Percentiles rank a stretch among this genome's conserved stretches.
These are phyloP conservation scores for Pseudogymnoascus sp. DNA, from an alignment of 2,329 filamentous ascomycete species.

Conservation along the genomic window DNA sequence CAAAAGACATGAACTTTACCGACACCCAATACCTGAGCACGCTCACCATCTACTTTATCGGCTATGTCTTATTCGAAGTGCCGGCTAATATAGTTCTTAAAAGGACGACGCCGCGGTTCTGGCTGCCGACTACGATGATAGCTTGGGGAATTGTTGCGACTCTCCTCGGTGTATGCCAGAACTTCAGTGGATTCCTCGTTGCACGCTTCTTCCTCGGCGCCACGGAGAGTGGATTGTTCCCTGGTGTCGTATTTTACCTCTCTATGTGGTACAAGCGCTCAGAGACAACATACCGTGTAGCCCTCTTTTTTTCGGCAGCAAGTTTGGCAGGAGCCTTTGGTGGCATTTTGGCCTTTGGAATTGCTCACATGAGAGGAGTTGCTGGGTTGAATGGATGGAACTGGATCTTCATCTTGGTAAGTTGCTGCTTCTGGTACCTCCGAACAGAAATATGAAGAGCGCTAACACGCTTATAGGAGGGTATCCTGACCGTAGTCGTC, in stretches of 20 bases:
- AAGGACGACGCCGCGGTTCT: conserved; percentile 48
- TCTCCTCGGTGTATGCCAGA: conserved; percentile 42
- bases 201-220: conserved; percentile 50
- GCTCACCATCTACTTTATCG: conserved; percentile 58
- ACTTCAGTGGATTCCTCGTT: conserved; percentile 43
- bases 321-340: conserved; percentile 50
- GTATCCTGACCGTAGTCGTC: conserved; percentile 47
- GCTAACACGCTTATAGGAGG: conserved; percentile 34
- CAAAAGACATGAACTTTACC: conserved; percentile 44
- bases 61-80: conserved; percentile 53
- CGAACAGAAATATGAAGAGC: neutral
- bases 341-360: conserved; percentile 49
- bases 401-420: conserved; percentile 48
- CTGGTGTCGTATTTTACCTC: conserved; percentile 71
- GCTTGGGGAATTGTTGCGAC: conserved; percentile 49
- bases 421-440: neutral
- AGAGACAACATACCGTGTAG: conserved; percentile 47
- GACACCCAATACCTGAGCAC: conserved; percentile 59
- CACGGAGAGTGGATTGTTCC: conserved; percentile 59
- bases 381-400: conserved; percentile 47
- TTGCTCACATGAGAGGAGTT: conserved; percentile 45
- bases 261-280: conserved; percentile 58
- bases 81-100: conserved; percentile 58
- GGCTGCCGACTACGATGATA: conserved; percentile 51
- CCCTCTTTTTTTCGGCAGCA: conserved; percentile 49